Evolutionary conservation across 1,284 basidiomycete genomes (phyloP).

Genomic region (Cutaneotrichosporon mucoides): DNA sequence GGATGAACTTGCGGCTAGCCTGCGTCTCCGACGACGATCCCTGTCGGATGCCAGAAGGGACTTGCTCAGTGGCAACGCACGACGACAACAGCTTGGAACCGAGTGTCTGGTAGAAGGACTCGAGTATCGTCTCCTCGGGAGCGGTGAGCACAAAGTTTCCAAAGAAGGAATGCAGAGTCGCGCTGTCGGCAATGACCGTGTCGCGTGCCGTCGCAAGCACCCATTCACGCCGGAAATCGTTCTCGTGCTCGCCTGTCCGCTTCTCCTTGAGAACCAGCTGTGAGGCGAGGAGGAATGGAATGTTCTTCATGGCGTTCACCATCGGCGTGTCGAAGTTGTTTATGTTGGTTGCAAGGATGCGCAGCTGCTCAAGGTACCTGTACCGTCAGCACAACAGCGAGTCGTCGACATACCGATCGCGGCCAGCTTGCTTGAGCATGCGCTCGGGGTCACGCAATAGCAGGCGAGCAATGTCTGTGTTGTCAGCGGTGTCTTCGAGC

Average conservation of each 20-base stretch:
- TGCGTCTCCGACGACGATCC: conserved; percentile 30
- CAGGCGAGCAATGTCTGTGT: conserved; percentile 38
- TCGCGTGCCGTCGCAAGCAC: conserved; percentile 47
- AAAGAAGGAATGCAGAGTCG: conserved; percentile 69
- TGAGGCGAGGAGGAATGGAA: conserved; percentile 69
- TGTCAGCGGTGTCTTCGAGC: not conserved
- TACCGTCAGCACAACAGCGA: too few species aligned
- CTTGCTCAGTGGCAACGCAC: conserved; percentile 71
- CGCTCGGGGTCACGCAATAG: conserved; percentile 38
- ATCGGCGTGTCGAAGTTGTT: conserved; percentile 59
- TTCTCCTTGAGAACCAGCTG: conserved; percentile 54
- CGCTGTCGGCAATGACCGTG: conserved; percentile 76
- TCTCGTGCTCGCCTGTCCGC: conserved; percentile 26
- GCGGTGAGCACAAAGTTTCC: conserved; percentile 75
- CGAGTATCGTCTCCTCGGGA: conserved; percentile 60
- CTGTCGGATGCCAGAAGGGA: conserved; percentile 30
- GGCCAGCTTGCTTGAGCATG: conserved; percentile 44
- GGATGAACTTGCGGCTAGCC: conserved; percentile 53
- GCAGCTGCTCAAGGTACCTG: conserved; percentile 68
- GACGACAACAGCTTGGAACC: conserved; percentile 64
- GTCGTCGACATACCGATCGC: conserved; percentile 22
- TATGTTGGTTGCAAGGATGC: conserved; percentile 75
- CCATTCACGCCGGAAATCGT: conserved; percentile 33
- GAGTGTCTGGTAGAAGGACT: conserved; percentile 48
- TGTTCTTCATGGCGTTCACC: conserved; percentile 61